Base-by-base conservation (phyloP, 2,329 filamentous ascomycete species). In the Hypoxylon rubiginosum region DNA sequence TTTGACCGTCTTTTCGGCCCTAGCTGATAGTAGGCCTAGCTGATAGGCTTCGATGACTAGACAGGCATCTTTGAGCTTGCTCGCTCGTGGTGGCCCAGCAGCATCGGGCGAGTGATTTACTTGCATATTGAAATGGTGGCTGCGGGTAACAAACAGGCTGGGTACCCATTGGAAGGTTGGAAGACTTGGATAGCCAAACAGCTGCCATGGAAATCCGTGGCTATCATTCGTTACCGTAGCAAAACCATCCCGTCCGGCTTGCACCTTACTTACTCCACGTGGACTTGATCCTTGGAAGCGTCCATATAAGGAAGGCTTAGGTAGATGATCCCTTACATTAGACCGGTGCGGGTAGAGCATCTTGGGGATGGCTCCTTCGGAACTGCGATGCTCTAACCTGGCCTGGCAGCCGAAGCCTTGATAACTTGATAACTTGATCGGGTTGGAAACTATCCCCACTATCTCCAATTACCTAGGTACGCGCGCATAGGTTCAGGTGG, bases 261-360 rank as follows among this genome's bases (percentile, higher is more conserved):
- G 46, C 48, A 50, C 50, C n/a, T n/a, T n/a, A n/a, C 17, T 36
- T 39, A 48, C 46, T 48, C 64, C 58, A 56, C 64, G 64, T 66
- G 49, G 51, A 34, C n/a, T n/a, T n/a, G n/a, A n/a, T n/a, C 24
- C 17, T 9, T 28, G 39, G 24, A 43, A 52, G 52, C 24, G 50
- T 51, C 30, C 17, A 43, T 21, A 54, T 21, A 21, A 54, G 17
- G 15, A 46, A 13, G 5, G n/a, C n/a, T n/a, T n/a, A n/a, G n/a
- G 3, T 41, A 41, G 15, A 8, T 21, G 19, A 56, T 56, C 61
- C 61, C 17, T 63, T 41, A 41, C 36, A n/a, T 41, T 6, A 17
- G 24, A 30, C 54, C 10, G 19, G 49, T 19, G 28, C 15, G 15
- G 46, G 9, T 30, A 28, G 13, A 17, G 19, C 34, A 17, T 21